A percentile compares a stretch with the other conserved stretches of the same genome.
Evolutionary conservation across 192 early-diverging fungal genomes (phyloP).

Genomic region (Chytriomyces sp.): DNA sequence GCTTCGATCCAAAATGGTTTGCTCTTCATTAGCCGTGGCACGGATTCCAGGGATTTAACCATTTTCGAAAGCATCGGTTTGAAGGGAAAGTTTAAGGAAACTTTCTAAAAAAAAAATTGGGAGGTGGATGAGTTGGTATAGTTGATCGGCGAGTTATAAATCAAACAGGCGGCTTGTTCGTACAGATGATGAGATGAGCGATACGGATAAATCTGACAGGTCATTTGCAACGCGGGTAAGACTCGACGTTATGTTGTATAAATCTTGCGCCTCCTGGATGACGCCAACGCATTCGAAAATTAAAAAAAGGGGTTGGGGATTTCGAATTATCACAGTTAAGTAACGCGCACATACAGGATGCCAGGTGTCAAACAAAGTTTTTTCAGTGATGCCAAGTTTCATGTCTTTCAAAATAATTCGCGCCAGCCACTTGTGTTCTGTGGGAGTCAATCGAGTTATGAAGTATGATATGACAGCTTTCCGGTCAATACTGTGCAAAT

Average conservation of each 20-base stretch:
- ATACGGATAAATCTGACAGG: constrained; percentile 55
- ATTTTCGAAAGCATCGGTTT: constrained; percentile 71
- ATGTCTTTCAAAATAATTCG: constrained; percentile 79
- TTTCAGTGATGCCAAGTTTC: constrained; percentile 75
- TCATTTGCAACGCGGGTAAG: constrained; percentile 62
- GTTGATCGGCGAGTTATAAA: not conserved
- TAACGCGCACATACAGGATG: constrained; percentile 52
- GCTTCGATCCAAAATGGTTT: constrained; percentile 76
- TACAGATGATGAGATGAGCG: constrained; percentile 28
- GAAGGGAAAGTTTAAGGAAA: constrained; percentile 65
- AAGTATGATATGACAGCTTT: constrained; percentile 58
- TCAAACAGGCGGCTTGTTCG: not conserved
- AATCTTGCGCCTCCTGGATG: constrained; percentile 60
- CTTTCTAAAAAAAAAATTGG: constrained; percentile 39
- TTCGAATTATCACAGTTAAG: not conserved
- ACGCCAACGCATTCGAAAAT: not conserved
- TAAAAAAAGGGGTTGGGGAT: not conserved
- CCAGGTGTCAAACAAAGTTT: constrained; percentile 65
- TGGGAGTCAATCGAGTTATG: constrained; percentile 61
- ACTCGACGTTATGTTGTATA: constrained; percentile 71
- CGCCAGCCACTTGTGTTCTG: constrained; percentile 79
- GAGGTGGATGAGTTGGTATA: not conserved
- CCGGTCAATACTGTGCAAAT: constrained; percentile 43
- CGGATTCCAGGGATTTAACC: constrained; percentile 52
- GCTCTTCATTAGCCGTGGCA: constrained; percentile 53